Conservation (phyloP, 1,284 basidiomycete genomes). For the Malassezia psittaci region DNA sequence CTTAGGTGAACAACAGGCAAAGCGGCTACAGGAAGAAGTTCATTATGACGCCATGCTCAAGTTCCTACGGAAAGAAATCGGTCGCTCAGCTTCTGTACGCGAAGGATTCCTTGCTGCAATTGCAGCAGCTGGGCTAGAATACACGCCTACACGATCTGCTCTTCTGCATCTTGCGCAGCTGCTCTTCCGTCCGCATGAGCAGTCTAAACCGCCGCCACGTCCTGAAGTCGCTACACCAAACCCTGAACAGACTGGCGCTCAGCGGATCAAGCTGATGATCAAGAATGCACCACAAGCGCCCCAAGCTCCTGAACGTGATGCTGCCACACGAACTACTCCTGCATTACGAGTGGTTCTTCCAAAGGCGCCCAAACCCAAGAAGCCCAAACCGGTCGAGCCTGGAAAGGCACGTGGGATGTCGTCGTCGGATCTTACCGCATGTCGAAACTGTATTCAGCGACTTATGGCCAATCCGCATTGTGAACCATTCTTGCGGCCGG, state of each 20-base stretch:
- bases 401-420: slow-evolving; percentile 69
- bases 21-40: slow-evolving; percentile 21
- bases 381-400: slow-evolving; percentile 42
- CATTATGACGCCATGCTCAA: slow-evolving; percentile 54
- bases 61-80: slow-evolving; percentile 40
- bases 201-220: slow-evolving; percentile 29
- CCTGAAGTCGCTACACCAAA: slow-evolving; percentile 21
- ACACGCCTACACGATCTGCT: slow-evolving; percentile 61
- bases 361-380: slow-evolving; percentile 39
- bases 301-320: slow-evolving; percentile 9
- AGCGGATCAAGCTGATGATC: slow-evolving; percentile 22
- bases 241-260: slow-evolving; percentile 8
- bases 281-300: slow-evolving; percentile 32
- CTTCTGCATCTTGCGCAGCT: slow-evolving; percentile 85
- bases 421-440: slow-evolving; percentile 67
- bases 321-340: not conserved
- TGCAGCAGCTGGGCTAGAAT: slow-evolving; percentile 64
- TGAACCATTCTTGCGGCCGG: slow-evolving; percentile 68
- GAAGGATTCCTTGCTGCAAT: slow-evolving; percentile 42
- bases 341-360: slow-evolving; percentile 15
- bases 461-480: slow-evolving; percentile 58
- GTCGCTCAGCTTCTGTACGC: slow-evolving; percentile 40
- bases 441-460: slow-evolving; percentile 71
- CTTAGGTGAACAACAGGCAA: slow-evolving; percentile 8
- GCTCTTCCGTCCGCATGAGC: slow-evolving; percentile 60